A percentile compares a stretch with the other conserved stretches of the same genome.
These are phyloP conservation scores for Serendipita sp. DNA, from an alignment of 768 basidiomycete species.

Conservation along the genomic window DNA sequence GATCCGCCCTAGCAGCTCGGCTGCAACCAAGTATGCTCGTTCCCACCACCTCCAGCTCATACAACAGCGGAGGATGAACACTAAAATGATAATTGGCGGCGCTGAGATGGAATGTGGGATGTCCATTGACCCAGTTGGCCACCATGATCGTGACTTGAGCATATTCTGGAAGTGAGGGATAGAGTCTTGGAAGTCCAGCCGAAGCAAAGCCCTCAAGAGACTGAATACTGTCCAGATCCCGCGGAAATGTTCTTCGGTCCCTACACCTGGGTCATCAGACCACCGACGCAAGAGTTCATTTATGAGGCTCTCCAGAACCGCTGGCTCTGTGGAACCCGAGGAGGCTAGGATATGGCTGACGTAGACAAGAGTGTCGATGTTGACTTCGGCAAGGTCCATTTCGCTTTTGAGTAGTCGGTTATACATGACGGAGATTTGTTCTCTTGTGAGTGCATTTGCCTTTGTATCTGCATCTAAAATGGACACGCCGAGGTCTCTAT, in stretches of 20 bases:
- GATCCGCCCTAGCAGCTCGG: not conserved
- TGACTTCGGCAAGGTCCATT: not conserved
- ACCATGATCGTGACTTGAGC: not conserved
- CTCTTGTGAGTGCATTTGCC: not conserved
- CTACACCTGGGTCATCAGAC: not conserved
- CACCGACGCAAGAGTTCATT: not conserved
- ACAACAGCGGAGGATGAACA: constrained; percentile 1
- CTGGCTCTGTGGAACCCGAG: not conserved
- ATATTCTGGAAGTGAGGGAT: not conserved
- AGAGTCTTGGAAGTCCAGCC: not conserved
- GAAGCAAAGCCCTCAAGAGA: not conserved
- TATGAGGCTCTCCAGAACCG: not conserved
- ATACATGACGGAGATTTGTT: not conserved
- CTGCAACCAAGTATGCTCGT: not conserved
- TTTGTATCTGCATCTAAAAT: not conserved
- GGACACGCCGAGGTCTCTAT: not conserved
- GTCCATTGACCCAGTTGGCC: not conserved
- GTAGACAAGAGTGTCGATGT: not conserved
- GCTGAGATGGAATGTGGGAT: not conserved
- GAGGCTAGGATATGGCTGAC: not conserved
- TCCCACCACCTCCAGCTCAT: not conserved
- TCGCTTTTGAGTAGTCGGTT: not conserved
- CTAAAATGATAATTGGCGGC: not conserved
- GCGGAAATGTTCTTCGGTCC: not conserved
- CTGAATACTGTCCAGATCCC: not conserved